Evolutionary conservation across 2,329 filamentous ascomycete genomes (phyloP), one percentile per base, ranked within the genome.

Genomic region (Verticillium albo-atrum): DNA sequence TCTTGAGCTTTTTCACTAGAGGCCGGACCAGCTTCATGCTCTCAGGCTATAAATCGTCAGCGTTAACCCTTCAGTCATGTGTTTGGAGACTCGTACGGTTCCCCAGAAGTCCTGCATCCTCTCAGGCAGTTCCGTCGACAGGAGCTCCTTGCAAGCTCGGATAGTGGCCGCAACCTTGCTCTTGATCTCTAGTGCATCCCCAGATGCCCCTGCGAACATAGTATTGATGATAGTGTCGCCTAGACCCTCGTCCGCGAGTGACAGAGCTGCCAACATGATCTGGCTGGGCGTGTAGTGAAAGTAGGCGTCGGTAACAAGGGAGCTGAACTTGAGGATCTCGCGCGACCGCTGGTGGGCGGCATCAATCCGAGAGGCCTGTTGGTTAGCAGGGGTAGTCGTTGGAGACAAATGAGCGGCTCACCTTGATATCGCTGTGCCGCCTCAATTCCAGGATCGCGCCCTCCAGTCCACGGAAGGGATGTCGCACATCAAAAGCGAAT

Each of bases 281-380:
- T 99, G 95, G 26, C 91, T 90, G 0, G 95, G 95, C 0, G 94
- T 94, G 76, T 91, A 98, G 74, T 97, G 89, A 75, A 98, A 97
- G 77, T 98, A 98, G n/a, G 86, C 92, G 68, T 99, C 95, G 27
- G 94, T 97, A 62, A 97, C 82, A 56, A 96, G 79, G 0, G 92
- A 90, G 60, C 91, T 90, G 58, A 87, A 89, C 70, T 91, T 91
- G 58, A 96, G 83, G 54, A 91, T 81, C 23, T 88, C 85, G 50
- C 90, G 84, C 0, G 93, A 90, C 57, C 82, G 83, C n/a, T 80
- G 79, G 70, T 96, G 92, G 0, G 91, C 91, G 12, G 80, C 79
- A 55, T 75, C 76, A 30, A 86, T 75, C 27, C 81, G 76, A 10
- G 72, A 67, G 55, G 80, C 68, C 70, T 71, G 54, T 54, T 6